Evolutionary conservation across 441 rosid species (phyloP).

Genomic region (Adansonia madagascariensis): DNA sequence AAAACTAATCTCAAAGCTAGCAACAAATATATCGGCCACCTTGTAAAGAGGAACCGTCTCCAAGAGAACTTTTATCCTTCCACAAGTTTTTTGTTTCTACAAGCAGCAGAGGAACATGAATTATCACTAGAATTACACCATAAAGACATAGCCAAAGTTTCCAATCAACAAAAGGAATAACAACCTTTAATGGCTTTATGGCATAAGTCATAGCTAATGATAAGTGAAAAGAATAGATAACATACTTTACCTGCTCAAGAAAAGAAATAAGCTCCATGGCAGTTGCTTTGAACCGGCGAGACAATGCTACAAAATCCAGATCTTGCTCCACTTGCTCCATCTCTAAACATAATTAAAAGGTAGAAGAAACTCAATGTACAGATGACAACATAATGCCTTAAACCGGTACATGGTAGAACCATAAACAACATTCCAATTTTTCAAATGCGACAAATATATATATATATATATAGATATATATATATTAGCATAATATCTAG

Average conservation of each 20-base stretch:
- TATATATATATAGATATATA: background rate
- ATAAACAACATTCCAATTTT: background rate
- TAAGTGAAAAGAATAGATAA: slow-evolving; percentile 9
- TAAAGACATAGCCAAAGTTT: background rate
- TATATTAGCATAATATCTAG: background rate
- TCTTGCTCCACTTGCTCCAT: slow-evolving; percentile 95
- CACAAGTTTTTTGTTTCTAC: slow-evolving; percentile 93
- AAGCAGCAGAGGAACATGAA: slow-evolving; percentile 30
- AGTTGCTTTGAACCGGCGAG: slow-evolving; percentile 91
- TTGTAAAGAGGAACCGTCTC: slow-evolving; percentile 97
- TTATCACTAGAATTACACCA: slow-evolving; percentile 21
- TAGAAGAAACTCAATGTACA: slow-evolving; percentile 35
- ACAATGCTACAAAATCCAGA: slow-evolving; percentile 73
- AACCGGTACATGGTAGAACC: background rate
- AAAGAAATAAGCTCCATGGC: slow-evolving; percentile 95
- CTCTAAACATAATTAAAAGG: slow-evolving; percentile 53
- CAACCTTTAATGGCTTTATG: background rate
- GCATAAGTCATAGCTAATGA: background rate
- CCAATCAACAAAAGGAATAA: slow-evolving; percentile 21
- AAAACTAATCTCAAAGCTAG: slow-evolving; percentile 97
- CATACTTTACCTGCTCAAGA: slow-evolving; percentile 77
- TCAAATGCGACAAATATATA: background rate
- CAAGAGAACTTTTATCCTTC: slow-evolving; percentile 91
- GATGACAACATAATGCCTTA: slow-evolving; percentile 20
- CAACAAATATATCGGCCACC: slow-evolving; percentile 98